Evolutionary conservation across 208 protist genomes (phyloP), one percentile per base, ranked within the genome.

Genomic region (Leptomonas pyrrhocoris): DNA sequence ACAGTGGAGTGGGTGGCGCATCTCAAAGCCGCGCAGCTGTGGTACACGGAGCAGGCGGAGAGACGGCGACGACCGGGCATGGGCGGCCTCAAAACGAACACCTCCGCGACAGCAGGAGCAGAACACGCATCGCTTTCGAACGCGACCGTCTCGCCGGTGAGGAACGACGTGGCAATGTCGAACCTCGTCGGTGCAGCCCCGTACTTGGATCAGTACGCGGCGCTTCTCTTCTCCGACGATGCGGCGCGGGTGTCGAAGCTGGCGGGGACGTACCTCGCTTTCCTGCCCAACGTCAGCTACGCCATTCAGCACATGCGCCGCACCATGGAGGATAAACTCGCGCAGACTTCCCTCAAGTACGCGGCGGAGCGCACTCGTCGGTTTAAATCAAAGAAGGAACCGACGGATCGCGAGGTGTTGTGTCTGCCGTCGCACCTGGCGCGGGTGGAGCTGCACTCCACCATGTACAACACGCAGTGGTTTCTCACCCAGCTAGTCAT

Each of bases 381-480:
- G 23, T 58, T 64, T 30, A 72, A 71, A 18, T 59, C 72, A 56
- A 27, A 45, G 43, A 63, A 77, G 54, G 34, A 57, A 21, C 21
- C 19, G 9, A 53, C 51, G 0, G 72, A 78, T 40, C 50, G 55
- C n/a, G 64, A 77, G 53, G 70, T 79, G 21, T 64, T 73, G n/a
- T 79, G 79, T 46, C 15, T 84, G 36, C 59, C 74, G 2, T 81
- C 79, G 3, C 31, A 68, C 31, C 45, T 69, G 12, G 21, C 48
- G n/a, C 74, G 62, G 18, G 70, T 70, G 13, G 57, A 51, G 27
- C 25, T 43, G 16, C 48, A 64, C 21, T 57, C 79, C 0, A 36
- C 71, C 19, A 51, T 84, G 74, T 84, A 76, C 57, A 25, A 30
- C 34, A 85, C 74, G 16, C 58, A 75, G 49, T 81, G 80, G 80